These are phyloP conservation scores for Fusarium palustre DNA, from an alignment of 2,329 filamentous ascomycete species.

Conservation along the genomic window DNA sequence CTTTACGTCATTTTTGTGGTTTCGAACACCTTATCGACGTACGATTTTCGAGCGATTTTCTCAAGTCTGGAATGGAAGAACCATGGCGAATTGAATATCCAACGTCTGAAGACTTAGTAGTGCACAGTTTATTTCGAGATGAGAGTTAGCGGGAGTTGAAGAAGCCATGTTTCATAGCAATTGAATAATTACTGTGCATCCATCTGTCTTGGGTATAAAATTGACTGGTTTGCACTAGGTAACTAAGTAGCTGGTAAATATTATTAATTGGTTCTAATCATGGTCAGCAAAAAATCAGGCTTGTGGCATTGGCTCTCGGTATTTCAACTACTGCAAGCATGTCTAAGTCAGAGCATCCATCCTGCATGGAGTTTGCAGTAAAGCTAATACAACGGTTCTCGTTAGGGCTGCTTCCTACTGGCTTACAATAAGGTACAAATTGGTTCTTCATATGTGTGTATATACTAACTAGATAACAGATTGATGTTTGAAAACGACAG, in stretches of 20 bases:
- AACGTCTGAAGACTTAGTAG: constrained; percentile 4
- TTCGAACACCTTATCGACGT: constrained; percentile 9
- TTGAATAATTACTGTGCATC: neutral
- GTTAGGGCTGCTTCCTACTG: neutral
- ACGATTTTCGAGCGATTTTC: constrained; percentile 21
- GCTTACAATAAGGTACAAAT: neutral
- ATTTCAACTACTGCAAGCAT: neutral
- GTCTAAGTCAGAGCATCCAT: neutral
- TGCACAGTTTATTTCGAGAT: constrained; percentile 7
- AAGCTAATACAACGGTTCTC: neutral
- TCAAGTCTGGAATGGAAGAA: neutral
- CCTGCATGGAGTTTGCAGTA: neutral
- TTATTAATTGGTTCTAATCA: constrained; percentile 5
- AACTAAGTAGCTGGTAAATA: too few relatives aligned
- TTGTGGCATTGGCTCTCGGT: constrained; percentile 26
- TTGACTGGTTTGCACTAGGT: neutral
- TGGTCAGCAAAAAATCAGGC: constrained; percentile 29
- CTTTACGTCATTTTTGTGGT: constrained; percentile 34
- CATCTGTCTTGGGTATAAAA: neutral
- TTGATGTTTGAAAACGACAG: neutral
- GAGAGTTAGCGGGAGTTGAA: constrained; percentile 36
- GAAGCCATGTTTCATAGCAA: constrained; percentile 15
- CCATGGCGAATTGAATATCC: neutral
- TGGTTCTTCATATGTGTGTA: too few relatives aligned
- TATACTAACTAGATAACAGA: too few relatives aligned